A percentile compares a stretch with the other conserved stretches of the same genome.
phyloP scores from a whole-genome alignment of 1,284 basidiomycete genomes.

The Irpex lacteus region DNA sequence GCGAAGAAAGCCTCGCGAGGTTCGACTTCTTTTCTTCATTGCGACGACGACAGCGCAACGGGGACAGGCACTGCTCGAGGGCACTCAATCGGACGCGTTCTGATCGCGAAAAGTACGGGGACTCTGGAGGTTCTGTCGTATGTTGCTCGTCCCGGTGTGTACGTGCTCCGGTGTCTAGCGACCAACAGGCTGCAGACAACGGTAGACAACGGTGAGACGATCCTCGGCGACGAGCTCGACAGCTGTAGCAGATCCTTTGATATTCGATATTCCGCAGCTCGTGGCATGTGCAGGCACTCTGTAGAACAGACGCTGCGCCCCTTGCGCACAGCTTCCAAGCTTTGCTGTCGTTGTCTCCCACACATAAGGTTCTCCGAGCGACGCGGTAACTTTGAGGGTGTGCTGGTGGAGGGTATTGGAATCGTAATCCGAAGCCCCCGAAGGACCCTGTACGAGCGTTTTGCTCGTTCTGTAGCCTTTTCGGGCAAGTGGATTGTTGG shows the following conservation, averaged over 20 bases:
- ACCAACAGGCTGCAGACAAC: background rate
- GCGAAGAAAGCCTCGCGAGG: background rate
- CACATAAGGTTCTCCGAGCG: too few species aligned
- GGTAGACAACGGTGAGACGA: background rate
- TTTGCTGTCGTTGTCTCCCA: too few species aligned
- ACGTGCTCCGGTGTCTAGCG: background rate
- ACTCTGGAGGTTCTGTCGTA: background rate
- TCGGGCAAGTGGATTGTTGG: background rate
- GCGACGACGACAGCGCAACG: background rate
- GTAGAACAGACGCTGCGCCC: too few species aligned
- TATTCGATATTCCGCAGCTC: too few species aligned
- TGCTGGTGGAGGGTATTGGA: too few species aligned
- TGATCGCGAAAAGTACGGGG: background rate
- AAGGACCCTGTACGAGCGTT: background rate
- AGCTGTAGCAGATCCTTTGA: background rate
- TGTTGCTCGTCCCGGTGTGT: too few species aligned
- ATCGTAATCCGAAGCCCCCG: too few species aligned
- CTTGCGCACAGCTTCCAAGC: too few species aligned
- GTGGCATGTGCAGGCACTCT: too few species aligned
- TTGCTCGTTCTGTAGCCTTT: background rate
- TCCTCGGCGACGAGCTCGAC: background rate
- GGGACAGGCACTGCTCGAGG: too few species aligned
- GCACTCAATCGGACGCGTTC: background rate
- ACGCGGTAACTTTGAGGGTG: too few species aligned
- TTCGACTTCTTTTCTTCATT: slow-evolving; percentile 1